Conservation (phyloP, 768 basidiomycete genomes). For the Termitomyces sp. region DNA sequence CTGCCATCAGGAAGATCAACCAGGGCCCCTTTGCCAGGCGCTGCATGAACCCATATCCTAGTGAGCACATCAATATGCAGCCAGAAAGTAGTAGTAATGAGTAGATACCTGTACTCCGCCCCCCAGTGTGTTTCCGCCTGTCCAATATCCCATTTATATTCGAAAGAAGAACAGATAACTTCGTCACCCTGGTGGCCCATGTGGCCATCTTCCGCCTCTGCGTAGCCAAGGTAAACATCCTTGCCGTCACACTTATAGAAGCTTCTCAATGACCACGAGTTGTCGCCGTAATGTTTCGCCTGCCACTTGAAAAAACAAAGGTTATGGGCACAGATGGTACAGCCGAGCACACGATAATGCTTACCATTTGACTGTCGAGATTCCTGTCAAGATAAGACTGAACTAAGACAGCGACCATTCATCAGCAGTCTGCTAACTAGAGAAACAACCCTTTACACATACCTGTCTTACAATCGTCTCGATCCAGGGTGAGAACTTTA, state of each 20-base stretch:
- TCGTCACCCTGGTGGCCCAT: too few relatives aligned
- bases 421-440: neutral
- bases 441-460: neutral
- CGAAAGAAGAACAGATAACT: neutral
- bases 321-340: too few relatives aligned
- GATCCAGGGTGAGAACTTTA: neutral
- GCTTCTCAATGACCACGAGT: neutral
- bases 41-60: too few relatives aligned
- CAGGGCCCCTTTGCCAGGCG: too few relatives aligned
- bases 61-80: too few relatives aligned
- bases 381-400: neutral
- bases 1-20: too few relatives aligned
- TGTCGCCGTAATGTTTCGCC: neutral
- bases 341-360: neutral
- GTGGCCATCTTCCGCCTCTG: neutral
- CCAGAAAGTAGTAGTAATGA: too few relatives aligned
- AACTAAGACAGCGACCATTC: neutral
- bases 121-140: too few relatives aligned
- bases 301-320: neutral
- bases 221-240: neutral
- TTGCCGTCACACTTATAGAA: neutral
- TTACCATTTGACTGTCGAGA: neutral
- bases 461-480: neutral
- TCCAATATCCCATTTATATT: too few relatives aligned
- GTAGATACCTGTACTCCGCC: too few relatives aligned